Evolutionary conservation across 495 filamentous ascomycete species (phyloP).

Genomic region (Penicillium lagena): DNA sequence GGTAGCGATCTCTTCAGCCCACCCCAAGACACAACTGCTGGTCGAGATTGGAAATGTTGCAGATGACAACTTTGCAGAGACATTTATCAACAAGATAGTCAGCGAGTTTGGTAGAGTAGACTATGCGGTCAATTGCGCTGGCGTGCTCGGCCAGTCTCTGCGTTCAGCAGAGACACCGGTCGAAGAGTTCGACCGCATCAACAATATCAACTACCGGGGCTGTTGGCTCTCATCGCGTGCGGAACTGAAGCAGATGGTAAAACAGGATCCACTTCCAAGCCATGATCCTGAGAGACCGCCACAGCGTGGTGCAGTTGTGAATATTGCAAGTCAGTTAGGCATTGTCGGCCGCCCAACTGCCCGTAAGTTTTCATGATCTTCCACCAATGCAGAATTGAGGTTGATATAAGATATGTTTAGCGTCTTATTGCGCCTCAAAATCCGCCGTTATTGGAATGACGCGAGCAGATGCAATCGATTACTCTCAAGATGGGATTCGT

Average conservation of each 20-base stretch:
- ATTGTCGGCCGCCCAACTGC: slow-evolving; percentile 41
- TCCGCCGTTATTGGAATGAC: slow-evolving; percentile 42
- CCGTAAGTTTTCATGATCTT: slow-evolving; percentile 24
- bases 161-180: slow-evolving; percentile 29
- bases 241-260: slow-evolving; percentile 40
- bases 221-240: slow-evolving; percentile 45
- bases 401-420: slow-evolving; percentile 10
- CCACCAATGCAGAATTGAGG: neutral
- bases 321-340: slow-evolving; percentile 50
- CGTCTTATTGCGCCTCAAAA: slow-evolving; percentile 42
- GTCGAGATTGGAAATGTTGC: slow-evolving; percentile 32
- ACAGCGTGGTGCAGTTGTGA: slow-evolving; percentile 42
- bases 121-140: slow-evolving; percentile 47
- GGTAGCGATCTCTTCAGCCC: slow-evolving; percentile 18
- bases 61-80: slow-evolving; percentile 34
- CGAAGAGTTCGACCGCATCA: slow-evolving; percentile 42
- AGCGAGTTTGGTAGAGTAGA: slow-evolving; percentile 39
- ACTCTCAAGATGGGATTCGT: slow-evolving; percentile 39
- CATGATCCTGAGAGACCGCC: slow-evolving; percentile 26
- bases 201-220: slow-evolving; percentile 46
- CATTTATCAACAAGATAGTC: slow-evolving; percentile 25
- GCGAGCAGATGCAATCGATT: slow-evolving; percentile 45
- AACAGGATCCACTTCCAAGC: slow-evolving; percentile 37
- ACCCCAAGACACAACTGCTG: slow-evolving; percentile 24
- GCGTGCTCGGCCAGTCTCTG: slow-evolving; percentile 30